These are phyloP conservation scores for Arctium minus DNA, from an alignment of 129 eudicot genomes.

Conservation along the genomic window DNA sequence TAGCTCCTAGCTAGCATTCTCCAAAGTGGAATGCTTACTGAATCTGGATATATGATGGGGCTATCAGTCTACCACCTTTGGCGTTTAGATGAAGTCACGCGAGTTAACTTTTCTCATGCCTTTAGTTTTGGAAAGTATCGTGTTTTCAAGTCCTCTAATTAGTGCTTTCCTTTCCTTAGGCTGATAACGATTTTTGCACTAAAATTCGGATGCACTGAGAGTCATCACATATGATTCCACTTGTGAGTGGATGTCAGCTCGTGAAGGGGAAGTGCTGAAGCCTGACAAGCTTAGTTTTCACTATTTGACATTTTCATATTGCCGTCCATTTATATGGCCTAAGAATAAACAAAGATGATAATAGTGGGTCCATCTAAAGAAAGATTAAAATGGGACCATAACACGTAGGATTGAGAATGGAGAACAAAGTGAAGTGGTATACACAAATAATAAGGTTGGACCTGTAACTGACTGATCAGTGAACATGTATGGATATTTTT, in stretches of 20 bases:
- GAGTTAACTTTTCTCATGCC: conserved; percentile 11
- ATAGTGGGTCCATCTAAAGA: background rate
- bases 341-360: background rate
- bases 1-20: conserved; percentile 2
- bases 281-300: background rate
- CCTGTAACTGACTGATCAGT: background rate
- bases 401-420: background rate
- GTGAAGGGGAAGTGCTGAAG: background rate
- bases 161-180: background rate
- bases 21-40: background rate
- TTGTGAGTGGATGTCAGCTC: background rate
- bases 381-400: background rate
- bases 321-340: background rate
- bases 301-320: background rate
- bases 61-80: background rate
- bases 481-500: background rate
- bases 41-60: background rate
- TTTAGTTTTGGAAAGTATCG: conserved; percentile 10
- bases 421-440: background rate
- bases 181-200: conserved; percentile 6
- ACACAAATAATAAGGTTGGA: background rate
- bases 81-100: background rate
- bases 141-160: conserved; percentile 2
- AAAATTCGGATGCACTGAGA: background rate
- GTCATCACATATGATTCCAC: background rate